These are phyloP conservation scores for Sphaerostilbella broomeana DNA, from an alignment of 2,329 filamentous ascomycete species.

Conservation along the genomic window DNA sequence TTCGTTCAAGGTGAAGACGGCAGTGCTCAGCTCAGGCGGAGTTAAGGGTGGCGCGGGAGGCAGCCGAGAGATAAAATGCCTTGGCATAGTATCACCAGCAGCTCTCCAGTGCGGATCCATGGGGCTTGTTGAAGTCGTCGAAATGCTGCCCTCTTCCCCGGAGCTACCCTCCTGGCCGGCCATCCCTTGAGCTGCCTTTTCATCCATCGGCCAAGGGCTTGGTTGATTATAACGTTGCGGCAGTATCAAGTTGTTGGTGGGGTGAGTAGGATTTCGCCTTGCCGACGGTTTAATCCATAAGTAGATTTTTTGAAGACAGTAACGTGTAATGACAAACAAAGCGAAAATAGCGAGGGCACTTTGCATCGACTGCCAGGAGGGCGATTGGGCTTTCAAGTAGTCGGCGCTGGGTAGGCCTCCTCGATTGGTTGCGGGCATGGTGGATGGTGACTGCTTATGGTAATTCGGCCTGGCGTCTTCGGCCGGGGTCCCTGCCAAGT, in stretches of 20 bases:
- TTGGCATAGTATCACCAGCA: constrained; percentile 21
- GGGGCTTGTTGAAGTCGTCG: constrained; percentile 14
- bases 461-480: constrained; percentile 27
- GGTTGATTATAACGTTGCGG: constrained; percentile 17
- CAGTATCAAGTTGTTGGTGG: constrained; percentile 17
- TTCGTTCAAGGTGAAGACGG: constrained; percentile 38
- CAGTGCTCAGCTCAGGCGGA: constrained; percentile 38
- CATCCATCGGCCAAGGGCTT: constrained; percentile 22
- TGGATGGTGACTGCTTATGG: constrained; percentile 22
- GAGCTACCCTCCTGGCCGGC: constrained; percentile 6
- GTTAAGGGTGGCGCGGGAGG: constrained; percentile 45
- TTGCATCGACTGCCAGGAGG: constrained; percentile 24
- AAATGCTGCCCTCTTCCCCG: constrained; percentile 14
- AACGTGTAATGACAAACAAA: constrained; percentile 29
- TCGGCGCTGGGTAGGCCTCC: constrained; percentile 24
- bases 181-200: constrained; percentile 17
- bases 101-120: constrained; percentile 23
- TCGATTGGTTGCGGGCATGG: constrained; percentile 29
- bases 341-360: constrained; percentile 29
- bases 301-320: constrained; percentile 21
- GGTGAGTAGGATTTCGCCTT: constrained; percentile 17
- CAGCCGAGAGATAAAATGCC: constrained; percentile 30
- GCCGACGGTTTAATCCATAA: constrained; percentile 23
- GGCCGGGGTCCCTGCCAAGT: constrained; percentile 26
- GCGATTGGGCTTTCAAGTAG: constrained; percentile 22